Evolutionary conservation across 345 rosid genomes (phyloP).

Genomic region (Sonneratia caseolaris): DNA sequence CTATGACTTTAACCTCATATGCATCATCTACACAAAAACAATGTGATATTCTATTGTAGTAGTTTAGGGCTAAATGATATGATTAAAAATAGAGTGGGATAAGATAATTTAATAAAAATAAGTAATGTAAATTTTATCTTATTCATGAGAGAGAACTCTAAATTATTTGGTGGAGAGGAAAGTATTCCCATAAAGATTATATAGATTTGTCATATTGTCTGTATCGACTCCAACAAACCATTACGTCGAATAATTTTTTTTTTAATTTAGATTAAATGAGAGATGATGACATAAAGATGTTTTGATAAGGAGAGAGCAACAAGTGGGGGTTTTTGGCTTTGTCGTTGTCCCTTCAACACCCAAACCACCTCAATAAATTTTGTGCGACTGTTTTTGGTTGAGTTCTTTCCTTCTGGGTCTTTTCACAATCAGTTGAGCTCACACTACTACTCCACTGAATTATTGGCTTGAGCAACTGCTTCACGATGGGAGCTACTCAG

Average conservation of each 20-base stretch:
- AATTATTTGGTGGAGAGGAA: too few relatives aligned
- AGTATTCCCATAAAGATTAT: not conserved
- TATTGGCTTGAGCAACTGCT: slow-evolving; percentile 1
- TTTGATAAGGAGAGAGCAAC: slow-evolving; percentile 8
- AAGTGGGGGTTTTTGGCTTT: slow-evolving; percentile 4
- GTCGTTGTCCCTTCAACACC: slow-evolving; percentile 3
- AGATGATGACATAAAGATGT: slow-evolving; percentile 10
- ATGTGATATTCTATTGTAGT: too few relatives aligned
- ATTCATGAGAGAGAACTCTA: too few relatives aligned
- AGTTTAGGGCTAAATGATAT: too few relatives aligned
- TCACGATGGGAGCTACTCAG: not conserved
- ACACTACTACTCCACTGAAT: not conserved
- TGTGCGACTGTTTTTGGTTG: not conserved
- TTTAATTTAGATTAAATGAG: not conserved
- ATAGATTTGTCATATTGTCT: not conserved
- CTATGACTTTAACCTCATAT: too few relatives aligned
- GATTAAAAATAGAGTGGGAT: too few relatives aligned
- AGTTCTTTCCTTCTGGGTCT: slow-evolving; percentile 1
- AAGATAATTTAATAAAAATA: too few relatives aligned
- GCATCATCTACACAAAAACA: too few relatives aligned
- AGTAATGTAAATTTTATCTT: too few relatives aligned
- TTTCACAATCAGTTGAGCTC: not conserved
- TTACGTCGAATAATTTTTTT: not conserved
- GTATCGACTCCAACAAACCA: not conserved
- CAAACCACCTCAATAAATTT: not conserved